Evolutionary conservation across 2,329 filamentous ascomycete species (phyloP), one percentile per base, ranked within the genome.

Genomic region (Rugonectria rugulosa): DNA sequence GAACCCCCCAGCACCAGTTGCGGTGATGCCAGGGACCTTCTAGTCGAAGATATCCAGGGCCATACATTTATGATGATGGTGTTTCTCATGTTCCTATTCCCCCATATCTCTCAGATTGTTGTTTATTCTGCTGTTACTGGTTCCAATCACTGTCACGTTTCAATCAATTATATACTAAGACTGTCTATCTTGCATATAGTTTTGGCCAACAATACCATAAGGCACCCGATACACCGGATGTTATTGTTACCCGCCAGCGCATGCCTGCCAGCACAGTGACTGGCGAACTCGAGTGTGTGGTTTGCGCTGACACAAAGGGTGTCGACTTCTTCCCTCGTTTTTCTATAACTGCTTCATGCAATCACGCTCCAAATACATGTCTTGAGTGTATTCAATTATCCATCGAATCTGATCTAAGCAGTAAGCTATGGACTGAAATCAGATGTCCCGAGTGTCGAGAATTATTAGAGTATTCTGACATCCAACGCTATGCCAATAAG

Each of bases 361-460:
- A 41, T 3, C 75, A 77, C 44, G 15, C 67, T 1, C 71, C 73
- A 3, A 58, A 29, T 1, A 66, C 72, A 11, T 77, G 75, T 27
- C 61, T 72, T 9, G 67, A 68, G 14, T 77, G 75, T 32, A 23
- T 78, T 4, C 64, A 68, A 8, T 59, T 63, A 6, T 75, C 70
- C 2, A 75, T 78, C 31, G 62, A 62, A 20, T 66, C 69, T 2
- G 73, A 75, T 41, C 42, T 77, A 12, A 63, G 63, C 24, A 68
- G 42, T 57, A 72, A 70, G 19, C 53, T 72, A 2, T 79, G 78
- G 75, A 75, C 78, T 27, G 72, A 79, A 9, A 75, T 86, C 34
- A 71, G 70, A 38, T 87, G 84, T 46, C 81, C 82, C 0, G 78
- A 82, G 44, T 87, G 84, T 58, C 62, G 72, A 3, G 70, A 69